Evolutionary conservation across 106 monocot species (phyloP), one percentile per base, ranked within the genome.

Genomic region (Dendrobium chrysotoxum): DNA sequence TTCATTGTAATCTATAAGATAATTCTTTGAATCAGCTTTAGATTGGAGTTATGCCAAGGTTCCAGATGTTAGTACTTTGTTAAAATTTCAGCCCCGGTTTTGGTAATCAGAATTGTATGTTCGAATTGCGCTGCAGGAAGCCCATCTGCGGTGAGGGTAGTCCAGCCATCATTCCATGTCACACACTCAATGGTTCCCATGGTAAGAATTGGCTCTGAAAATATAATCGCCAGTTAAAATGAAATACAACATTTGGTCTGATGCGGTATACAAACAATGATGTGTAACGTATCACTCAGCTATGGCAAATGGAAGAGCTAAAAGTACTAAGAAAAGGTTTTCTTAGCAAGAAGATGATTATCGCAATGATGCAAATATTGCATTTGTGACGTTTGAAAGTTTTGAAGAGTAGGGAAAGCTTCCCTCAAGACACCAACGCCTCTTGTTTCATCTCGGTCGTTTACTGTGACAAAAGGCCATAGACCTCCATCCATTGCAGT

Each of bases 101-200:
- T 86, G 1, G 93, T 94, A 57, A 94, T 88, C 21, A 94, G 75
- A 54, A 94, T 77, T 7, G 91, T 94, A 75, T 94, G 91, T 80
- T 94, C 91, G 79, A 91, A 89, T 57, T 94, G 91, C 25, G 84
- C 93, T 17, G 91, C 91, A 18, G 76, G 78, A 79, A 91, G 83
- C 28, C 93, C 93, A 74, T 94, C 93, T 31, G 87, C 87, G 2
- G 93, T 91, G 31, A 91, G 77, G 45, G 85, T 79, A 28, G 91
- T 91, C 93, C 93, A 94, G 35, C 91, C 89, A 82, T 91, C 91
- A 78, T 89, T 88, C 91, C 93, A 91, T 39, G 89, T 88, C 53
- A 91, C 77, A 53, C 87, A 86, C 30, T 89, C 86, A 20, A 79
- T 91, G 75, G 86, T 89, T 75, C 87, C 91, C 91, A 91, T 86